Conservation (phyloP, 1,284 basidiomycete species). For the Irpex rosettiformis region DNA sequence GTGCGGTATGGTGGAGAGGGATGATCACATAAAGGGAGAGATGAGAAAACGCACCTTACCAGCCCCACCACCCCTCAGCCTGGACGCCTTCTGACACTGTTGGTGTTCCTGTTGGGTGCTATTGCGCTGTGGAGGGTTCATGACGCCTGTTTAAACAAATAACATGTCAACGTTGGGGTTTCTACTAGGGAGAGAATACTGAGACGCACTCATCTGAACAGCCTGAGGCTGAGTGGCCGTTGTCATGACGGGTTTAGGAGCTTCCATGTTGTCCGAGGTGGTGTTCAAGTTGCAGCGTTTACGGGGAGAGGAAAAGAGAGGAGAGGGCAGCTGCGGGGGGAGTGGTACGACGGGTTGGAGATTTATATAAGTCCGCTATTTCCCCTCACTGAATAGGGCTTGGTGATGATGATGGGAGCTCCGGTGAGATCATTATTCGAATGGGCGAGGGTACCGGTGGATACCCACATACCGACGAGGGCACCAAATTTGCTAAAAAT, state of each 20-base stretch:
- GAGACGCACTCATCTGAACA: constrained; percentile 55
- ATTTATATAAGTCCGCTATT: too few relatives aligned
- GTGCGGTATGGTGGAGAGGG: background rate
- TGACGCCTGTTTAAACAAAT: constrained; percentile 30
- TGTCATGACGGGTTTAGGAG: constrained; percentile 35
- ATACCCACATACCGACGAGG: background rate
- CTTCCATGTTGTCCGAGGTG: constrained; percentile 26
- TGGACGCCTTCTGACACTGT: constrained; percentile 42
- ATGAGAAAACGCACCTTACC: constrained; percentile 40
- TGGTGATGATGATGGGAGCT: too few relatives aligned
- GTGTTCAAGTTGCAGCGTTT: background rate
- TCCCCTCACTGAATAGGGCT: too few relatives aligned
- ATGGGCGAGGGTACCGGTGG: background rate
- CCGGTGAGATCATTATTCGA: constrained; percentile 7
- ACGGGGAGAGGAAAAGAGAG: background rate
- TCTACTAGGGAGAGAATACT: too few relatives aligned
- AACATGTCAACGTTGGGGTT: background rate
- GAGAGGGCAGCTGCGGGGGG: constrained; percentile 1
- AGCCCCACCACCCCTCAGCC: constrained; percentile 60
- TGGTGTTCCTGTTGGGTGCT: constrained; percentile 26
- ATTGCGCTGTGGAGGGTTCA: constrained; percentile 34
- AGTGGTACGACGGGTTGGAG: background rate
- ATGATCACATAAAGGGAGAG: background rate
- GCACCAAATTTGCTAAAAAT: constrained; percentile 7
- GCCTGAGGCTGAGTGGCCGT: constrained; percentile 47